A percentile compares a stretch with the other conserved stretches of the same genome.
These are phyloP conservation scores for Globisporangium yorkense DNA, from an alignment of 352 stramenopile genomes.

Conservation along the genomic window DNA sequence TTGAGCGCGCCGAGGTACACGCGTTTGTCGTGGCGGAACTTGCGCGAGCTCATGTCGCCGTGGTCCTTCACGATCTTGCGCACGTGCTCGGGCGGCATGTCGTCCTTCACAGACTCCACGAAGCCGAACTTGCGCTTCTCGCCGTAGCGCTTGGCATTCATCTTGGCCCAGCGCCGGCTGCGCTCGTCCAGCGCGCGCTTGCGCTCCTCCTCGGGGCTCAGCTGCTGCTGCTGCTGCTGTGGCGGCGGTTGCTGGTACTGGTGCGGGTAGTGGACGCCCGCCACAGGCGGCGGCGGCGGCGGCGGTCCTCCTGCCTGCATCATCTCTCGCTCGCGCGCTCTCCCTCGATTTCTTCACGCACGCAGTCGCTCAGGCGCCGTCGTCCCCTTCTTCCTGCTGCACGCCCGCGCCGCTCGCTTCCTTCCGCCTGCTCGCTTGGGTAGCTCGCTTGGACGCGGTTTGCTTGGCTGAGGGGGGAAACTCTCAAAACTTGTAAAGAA, in stretches of 20 bases:
- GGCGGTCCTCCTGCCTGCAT: constrained; percentile 10
- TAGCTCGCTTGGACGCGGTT: background rate
- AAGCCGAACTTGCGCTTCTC: constrained; percentile 93
- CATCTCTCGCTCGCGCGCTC: constrained; percentile 4
- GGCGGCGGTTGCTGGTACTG: background rate
- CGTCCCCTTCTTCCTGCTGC: background rate
- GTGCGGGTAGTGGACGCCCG: constrained; percentile 6
- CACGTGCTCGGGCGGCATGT: constrained; percentile 95
- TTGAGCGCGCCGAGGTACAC: constrained; percentile 99
- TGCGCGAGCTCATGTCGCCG: constrained; percentile 99
- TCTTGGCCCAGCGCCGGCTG: constrained; percentile 78
- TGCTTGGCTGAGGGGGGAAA: background rate
- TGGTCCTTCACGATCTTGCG: constrained; percentile 99
- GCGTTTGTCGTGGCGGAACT: constrained; percentile 98
- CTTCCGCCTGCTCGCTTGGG: background rate
- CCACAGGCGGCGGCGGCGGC: constrained; percentile 20
- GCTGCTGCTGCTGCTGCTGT: constrained; percentile 3
- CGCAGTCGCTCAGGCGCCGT: background rate
- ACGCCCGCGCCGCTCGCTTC: background rate
- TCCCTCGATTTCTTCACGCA: background rate
- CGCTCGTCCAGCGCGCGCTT: constrained; percentile 72
- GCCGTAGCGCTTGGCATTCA: constrained; percentile 93
- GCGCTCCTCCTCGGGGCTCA: constrained; percentile 46
- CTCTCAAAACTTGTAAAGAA: background rate
- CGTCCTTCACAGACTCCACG: constrained; percentile 89